Evolutionary conservation across 2,329 filamentous ascomycete genomes (phyloP), one percentile per base, ranked within the genome.

Genomic region (Mycosphaerella sp.): DNA sequence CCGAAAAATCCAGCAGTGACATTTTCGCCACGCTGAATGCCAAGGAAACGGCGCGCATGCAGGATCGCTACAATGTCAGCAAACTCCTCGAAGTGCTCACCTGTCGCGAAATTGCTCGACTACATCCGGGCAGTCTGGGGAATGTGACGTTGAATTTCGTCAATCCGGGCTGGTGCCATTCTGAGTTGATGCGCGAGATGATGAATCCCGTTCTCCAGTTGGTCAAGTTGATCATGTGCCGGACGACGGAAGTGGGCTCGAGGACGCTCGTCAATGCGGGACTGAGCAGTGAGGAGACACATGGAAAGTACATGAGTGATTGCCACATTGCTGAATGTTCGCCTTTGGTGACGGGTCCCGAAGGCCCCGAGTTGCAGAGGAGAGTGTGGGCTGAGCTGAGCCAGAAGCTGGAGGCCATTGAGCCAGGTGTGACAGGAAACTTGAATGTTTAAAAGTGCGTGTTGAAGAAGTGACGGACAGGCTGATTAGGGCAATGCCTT

Each of bases 111-210:
- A 62, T 67, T 43, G 58, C 63, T 9, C 38, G 56, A 7, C 53
- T 64, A 4, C 63, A 66, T 6, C 55, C 69, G 0, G 52, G 41
- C 58, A 39, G 34, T 7, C 14, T 45, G 1, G 59, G 65, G 2
- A 58, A 65, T 41, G 74, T 81, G 39, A 73, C 74, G 1, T 59
- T 82, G 53, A 81, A 80, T 61, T 70, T 71, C 56, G 56, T 79
- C 17, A 79, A 79, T 53, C 80, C 80, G 0, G 79, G 79, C 1
- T 68, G 78, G 31, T 82, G 79, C 62, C 70, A 78, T 40, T 75
- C 76, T 0, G 63, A 73, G 23, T 67, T 82, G 1, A 61, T 59
- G 5, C 69, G 78, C 1, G 12, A 58, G 45, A 21, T 53, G 29
- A 44, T 47, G 40, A 58, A 56, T 21, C 51, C 45, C 9, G 3